phyloP scores from a whole-genome alignment of 164 flowering plant genomes.

The Cinnamomum chago region DNA sequence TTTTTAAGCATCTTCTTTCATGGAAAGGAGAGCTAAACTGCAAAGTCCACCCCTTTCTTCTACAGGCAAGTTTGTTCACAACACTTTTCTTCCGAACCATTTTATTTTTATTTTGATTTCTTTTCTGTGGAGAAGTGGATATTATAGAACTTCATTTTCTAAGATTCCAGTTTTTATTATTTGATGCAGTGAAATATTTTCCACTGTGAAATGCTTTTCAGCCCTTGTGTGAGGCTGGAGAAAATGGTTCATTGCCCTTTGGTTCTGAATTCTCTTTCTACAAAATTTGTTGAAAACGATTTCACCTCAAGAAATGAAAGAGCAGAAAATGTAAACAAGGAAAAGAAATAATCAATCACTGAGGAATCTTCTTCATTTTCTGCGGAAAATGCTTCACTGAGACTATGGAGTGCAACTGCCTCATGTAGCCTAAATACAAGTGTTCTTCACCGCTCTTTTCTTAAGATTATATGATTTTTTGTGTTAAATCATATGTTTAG shows the following conservation, averaged over 20 bases:
- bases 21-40: neutral
- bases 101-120: neutral
- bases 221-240: no score
- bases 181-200: no score
- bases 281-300: no score
- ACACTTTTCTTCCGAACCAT: neutral
- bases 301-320: no score
- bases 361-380: neutral
- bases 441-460: neutral
- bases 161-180: no score
- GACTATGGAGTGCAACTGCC: neutral
- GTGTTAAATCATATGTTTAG: neutral
- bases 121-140: neutral
- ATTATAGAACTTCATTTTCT: no score
- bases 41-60: neutral
- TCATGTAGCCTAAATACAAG: neutral
- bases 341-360: neutral
- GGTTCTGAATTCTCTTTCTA: no score
- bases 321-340: no score
- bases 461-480: neutral
- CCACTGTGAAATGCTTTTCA: no score
- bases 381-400: neutral
- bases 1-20: neutral
- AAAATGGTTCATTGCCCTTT: no score
- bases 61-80: neutral